These are phyloP conservation scores for Tetraselmis striata DNA, from an alignment of 139 green algal species.

Conservation along the genomic window DNA sequence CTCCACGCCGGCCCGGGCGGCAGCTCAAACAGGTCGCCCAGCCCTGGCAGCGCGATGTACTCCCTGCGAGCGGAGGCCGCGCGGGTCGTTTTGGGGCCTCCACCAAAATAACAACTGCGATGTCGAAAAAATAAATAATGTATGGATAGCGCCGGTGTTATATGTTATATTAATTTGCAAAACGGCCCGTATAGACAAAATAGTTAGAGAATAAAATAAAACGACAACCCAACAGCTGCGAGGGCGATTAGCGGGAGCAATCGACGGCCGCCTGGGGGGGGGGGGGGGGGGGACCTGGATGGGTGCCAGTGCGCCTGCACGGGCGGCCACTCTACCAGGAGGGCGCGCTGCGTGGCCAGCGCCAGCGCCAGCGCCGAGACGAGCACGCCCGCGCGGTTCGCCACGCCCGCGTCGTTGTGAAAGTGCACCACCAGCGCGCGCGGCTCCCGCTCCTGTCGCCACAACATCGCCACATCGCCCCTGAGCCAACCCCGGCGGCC, in stretches of 20 bases:
- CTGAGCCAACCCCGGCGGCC: background rate
- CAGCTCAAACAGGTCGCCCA: background rate
- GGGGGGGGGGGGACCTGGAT: background rate
- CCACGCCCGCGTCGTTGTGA: background rate
- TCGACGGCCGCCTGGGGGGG: background rate
- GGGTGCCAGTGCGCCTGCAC: background rate
- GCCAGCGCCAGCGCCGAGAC: constrained; percentile 2
- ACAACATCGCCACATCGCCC: background rate
- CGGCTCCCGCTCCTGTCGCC: background rate
- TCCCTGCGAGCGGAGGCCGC: too few species aligned
- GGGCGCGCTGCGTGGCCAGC: background rate
- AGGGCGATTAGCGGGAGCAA: too few species aligned
- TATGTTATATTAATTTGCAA: too few species aligned
- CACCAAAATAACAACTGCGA: too few species aligned
- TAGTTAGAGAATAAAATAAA: too few species aligned
- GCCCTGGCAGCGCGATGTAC: background rate
- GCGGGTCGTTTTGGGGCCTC: too few species aligned
- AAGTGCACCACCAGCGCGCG: background rate
- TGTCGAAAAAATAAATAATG: too few species aligned
- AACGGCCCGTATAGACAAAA: too few species aligned
- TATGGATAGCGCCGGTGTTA: too few species aligned
- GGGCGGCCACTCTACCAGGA: background rate
- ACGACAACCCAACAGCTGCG: too few species aligned
- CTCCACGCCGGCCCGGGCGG: background rate
- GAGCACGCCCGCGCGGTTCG: background rate